Percentiles rank a stretch among this genome's conserved stretches.
These are phyloP conservation scores for Rhododendron williamsianum DNA, from an alignment of 148 eudicot genomes.

Conservation along the genomic window DNA sequence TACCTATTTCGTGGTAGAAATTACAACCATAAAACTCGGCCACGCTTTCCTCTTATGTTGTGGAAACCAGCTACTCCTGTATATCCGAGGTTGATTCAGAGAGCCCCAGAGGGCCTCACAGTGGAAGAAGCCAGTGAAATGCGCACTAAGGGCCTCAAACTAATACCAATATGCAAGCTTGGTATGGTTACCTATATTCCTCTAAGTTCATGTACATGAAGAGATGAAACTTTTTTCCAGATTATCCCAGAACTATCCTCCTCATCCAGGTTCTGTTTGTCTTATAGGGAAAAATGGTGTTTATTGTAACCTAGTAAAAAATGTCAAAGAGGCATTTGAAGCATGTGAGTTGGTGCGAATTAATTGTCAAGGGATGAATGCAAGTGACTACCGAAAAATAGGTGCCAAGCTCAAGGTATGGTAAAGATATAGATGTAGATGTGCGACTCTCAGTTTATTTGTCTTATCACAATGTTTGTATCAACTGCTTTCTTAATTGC, in stretches of 20 bases:
- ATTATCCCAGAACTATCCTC: neutral
- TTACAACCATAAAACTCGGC: slow-evolving; percentile 77
- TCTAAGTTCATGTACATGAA: neutral
- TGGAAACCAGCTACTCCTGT: slow-evolving; percentile 91
- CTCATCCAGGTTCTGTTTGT: neutral
- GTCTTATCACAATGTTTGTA: neutral
- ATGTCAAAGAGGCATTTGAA: slow-evolving; percentile 91
- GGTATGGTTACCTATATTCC: slow-evolving; percentile 35
- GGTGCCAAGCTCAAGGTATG: slow-evolving; percentile 93
- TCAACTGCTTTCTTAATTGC: slow-evolving; percentile 14
- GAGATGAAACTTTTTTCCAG: neutral
- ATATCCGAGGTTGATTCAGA: slow-evolving; percentile 76
- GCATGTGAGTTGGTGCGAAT: slow-evolving; percentile 85
- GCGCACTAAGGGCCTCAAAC: slow-evolving; percentile 68
- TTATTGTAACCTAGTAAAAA: slow-evolving; percentile 47
- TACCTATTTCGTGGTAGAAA: slow-evolving; percentile 95
- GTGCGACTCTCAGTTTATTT: neutral
- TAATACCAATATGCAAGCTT: slow-evolving; percentile 91
- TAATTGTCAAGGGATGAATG: slow-evolving; percentile 79
- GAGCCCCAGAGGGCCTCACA: slow-evolving; percentile 80
- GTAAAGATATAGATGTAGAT: neutral
- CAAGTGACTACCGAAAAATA: slow-evolving; percentile 77
- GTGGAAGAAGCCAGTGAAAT: slow-evolving; percentile 70
- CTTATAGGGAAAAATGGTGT: slow-evolving; percentile 82
- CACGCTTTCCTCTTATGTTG: slow-evolving; percentile 85